phyloP scores from a whole-genome alignment of 805 yeast species.

The Schwanniomyces pseudopolymorphus region DNA sequence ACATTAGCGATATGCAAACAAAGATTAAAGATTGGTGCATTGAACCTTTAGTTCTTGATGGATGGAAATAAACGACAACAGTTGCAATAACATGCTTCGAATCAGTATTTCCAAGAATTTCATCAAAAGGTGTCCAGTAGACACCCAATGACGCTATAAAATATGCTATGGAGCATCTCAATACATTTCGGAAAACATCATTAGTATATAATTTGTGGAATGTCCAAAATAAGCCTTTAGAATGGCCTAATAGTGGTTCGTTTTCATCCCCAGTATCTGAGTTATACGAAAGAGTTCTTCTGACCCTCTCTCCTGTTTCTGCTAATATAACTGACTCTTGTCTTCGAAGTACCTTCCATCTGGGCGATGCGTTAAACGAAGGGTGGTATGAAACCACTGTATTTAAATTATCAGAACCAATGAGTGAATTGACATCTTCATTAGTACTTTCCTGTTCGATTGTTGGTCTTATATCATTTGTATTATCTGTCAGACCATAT shows the following conservation, averaged over 20 bases:
- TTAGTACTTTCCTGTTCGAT: not conserved
- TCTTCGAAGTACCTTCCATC: conserved; percentile 9
- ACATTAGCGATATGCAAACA: conserved; percentile 54
- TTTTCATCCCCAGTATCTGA: conserved; percentile 14
- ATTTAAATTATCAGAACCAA: not conserved
- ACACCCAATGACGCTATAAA: conserved; percentile 72
- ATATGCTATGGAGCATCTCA: conserved; percentile 76
- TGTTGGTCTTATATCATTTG: not conserved
- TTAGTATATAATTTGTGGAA: conserved; percentile 9
- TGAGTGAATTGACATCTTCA: not conserved
- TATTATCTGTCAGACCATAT: not conserved
- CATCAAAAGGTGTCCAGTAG: conserved; percentile 50
- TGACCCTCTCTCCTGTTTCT: conserved; percentile 38
- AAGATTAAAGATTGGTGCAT: conserved; percentile 74
- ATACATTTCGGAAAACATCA: conserved; percentile 28
- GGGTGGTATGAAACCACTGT: not conserved
- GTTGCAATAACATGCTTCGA: conserved; percentile 83
- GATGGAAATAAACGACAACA: conserved; percentile 81
- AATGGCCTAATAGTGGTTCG: conserved; percentile 4
- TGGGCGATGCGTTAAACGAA: not conserved
- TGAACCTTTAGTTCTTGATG: conserved; percentile 74
- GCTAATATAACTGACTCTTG: conserved; percentile 40
- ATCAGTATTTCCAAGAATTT: conserved; percentile 61
- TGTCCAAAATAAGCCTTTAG: not conserved
- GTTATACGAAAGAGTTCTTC: conserved; percentile 27